These are phyloP conservation scores for Mychonastes homosphaera DNA, from an alignment of 139 green algal genomes.

Conservation along the genomic window DNA sequence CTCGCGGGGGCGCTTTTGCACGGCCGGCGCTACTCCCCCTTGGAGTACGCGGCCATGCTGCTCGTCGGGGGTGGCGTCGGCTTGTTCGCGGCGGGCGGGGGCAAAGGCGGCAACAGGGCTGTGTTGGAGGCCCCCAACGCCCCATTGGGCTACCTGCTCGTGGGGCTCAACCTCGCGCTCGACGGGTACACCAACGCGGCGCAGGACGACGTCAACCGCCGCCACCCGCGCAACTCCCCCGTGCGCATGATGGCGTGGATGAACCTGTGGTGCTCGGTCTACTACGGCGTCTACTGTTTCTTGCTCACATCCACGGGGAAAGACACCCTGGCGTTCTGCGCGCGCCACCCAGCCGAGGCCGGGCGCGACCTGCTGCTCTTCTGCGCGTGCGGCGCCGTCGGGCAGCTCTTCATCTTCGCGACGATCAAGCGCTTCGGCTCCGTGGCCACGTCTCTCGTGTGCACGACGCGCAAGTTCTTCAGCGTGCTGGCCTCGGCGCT, in stretches of 20 bases:
- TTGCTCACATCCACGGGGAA: conserved; percentile 14
- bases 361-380: conserved; percentile 73
- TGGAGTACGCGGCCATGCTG: conserved; percentile 81
- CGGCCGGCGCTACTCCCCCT: conserved; percentile 58
- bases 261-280: conserved; percentile 89
- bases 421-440: conserved; percentile 89
- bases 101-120: no score
- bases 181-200: conserved; percentile 94
- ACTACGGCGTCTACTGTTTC: conserved; percentile 48
- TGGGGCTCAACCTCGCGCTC: conserved; percentile 78
- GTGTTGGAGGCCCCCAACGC: conserved; percentile 69
- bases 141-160: conserved; percentile 82
- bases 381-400: conserved; percentile 84
- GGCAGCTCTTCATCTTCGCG: conserved; percentile 97
- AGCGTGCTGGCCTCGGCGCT: conserved; percentile 81
- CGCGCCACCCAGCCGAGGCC: conserved; percentile 50
- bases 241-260: conserved; percentile 96
- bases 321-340: conserved; percentile 62
- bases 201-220: conserved; percentile 74
- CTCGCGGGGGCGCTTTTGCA: conserved; percentile 79
- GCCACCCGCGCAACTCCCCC: conserved; percentile 52
- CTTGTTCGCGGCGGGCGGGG: conserved; percentile 50
- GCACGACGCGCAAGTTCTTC: conserved; percentile 98
- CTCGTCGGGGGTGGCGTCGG: conserved; percentile 70
- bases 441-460: conserved; percentile 83